These are phyloP conservation scores for Sclerospora graminicola DNA, from an alignment of 352 stramenopile species.

Conservation along the genomic window DNA sequence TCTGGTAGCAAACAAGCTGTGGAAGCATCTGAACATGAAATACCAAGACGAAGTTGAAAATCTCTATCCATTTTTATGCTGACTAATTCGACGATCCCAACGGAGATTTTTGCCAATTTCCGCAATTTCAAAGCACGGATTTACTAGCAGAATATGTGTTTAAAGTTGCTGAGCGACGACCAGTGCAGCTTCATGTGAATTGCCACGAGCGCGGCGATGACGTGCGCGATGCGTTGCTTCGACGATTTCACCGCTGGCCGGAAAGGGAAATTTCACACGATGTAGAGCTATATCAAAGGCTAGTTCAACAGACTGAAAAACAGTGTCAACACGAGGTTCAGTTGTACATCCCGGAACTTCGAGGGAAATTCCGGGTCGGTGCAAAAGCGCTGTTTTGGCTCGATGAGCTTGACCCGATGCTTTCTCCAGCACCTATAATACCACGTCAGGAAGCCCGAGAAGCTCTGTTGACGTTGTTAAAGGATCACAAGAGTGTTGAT, in stretches of 20 bases:
- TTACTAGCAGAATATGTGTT: slow-evolving; percentile 16
- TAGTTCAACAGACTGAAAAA: too few species aligned
- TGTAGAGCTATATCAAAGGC: too few species aligned
- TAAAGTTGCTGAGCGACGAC: slow-evolving; percentile 5
- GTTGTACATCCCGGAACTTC: too few species aligned
- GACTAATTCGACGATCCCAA: neutral
- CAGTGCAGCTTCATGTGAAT: slow-evolving; percentile 14
- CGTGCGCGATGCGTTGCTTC: slow-evolving; percentile 17
- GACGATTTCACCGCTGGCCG: slow-evolving; percentile 21
- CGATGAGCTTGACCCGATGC: too few species aligned
- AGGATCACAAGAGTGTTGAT: too few species aligned
- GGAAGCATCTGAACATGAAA: neutral
- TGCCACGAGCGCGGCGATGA: slow-evolving; percentile 6
- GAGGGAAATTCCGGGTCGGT: too few species aligned
- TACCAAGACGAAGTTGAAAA: neutral
- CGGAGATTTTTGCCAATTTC: neutral
- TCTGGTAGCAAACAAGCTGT: neutral
- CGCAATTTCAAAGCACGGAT: slow-evolving; percentile 3
- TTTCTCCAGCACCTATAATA: too few species aligned
- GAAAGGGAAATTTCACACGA: slow-evolving; percentile 4
- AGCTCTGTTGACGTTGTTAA: too few species aligned
- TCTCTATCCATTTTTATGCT: neutral
- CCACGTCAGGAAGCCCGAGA: too few species aligned
- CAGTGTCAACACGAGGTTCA: too few species aligned
- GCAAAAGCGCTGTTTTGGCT: too few species aligned